Evolutionary conservation across 441 rosid genomes (phyloP).

Genomic region (Pelargonium myrrhifolium): DNA sequence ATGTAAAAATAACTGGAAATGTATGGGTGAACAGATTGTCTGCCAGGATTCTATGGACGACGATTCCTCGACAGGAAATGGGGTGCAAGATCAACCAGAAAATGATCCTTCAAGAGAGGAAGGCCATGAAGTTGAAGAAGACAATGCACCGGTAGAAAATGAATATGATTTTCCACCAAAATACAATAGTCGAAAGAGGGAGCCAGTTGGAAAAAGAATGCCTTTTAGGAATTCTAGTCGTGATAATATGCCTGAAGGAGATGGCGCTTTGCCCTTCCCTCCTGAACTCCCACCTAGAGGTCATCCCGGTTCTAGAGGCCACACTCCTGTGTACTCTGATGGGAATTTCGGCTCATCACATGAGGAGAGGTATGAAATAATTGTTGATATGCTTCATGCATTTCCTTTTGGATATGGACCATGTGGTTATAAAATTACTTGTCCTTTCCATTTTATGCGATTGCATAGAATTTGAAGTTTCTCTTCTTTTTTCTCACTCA

Average conservation of each 20-base stretch:
- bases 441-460: not conserved
- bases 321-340: conserved; percentile 25
- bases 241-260: conserved; percentile 40
- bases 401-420: not conserved
- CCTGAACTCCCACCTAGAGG: conserved; percentile 28
- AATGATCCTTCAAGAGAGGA: conserved; percentile 34
- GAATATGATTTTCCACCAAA: conserved; percentile 32
- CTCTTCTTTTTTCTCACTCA: not conserved
- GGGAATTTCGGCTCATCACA: conserved; percentile 30
- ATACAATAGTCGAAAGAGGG: conserved; percentile 36
- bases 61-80: conserved; percentile 46
- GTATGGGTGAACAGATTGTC: conserved; percentile 57
- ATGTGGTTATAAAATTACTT: not conserved
- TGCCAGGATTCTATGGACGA: conserved; percentile 59
- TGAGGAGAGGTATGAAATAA: conserved; percentile 45
- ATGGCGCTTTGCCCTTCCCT: conserved; percentile 26
- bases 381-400: not conserved
- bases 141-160: conserved; percentile 21
- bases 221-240: conserved; percentile 30
- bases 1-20: conserved; percentile 24
- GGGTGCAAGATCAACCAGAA: conserved; percentile 26
- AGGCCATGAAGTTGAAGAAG: conserved; percentile 36
- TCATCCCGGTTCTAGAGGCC: conserved; percentile 33
- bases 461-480: not conserved
- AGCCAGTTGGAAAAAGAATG: conserved; percentile 30